A percentile compares a stretch with the other conserved stretches of the same genome.
These are phyloP conservation scores for Gymnopilus junonius DNA, from an alignment of 768 basidiomycete genomes.

Conservation along the genomic window DNA sequence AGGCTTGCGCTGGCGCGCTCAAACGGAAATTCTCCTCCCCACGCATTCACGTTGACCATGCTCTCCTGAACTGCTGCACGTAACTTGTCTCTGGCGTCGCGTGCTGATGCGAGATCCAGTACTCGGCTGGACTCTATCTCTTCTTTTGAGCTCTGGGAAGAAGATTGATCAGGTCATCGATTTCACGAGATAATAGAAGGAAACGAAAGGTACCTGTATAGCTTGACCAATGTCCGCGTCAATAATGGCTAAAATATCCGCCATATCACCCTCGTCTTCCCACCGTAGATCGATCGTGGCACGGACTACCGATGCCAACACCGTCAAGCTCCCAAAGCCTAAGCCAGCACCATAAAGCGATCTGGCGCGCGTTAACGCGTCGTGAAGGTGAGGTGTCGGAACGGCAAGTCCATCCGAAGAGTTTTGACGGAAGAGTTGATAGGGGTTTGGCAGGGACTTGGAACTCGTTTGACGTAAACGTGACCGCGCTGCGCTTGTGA, in stretches of 20 bases:
- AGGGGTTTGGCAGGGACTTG: conserved; percentile 39
- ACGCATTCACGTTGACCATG: conserved; percentile 54
- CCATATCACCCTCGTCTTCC: conserved; percentile 63
- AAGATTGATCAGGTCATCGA: conserved; percentile 15
- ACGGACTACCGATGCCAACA: conserved; percentile 63
- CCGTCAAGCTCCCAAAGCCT: conserved; percentile 65
- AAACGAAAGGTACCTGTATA: conserved; percentile 54
- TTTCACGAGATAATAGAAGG: conserved; percentile 7
- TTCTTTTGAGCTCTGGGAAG: conserved; percentile 69
- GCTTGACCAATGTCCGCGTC: conserved; percentile 84
- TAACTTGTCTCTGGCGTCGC: conserved; percentile 55
- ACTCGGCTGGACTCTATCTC: conserved; percentile 65
- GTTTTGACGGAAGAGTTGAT: conserved; percentile 50
- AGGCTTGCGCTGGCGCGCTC: conserved; percentile 67
- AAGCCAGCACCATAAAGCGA: conserved; percentile 79
- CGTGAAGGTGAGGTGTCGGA: conserved; percentile 58
- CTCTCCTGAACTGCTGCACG: conserved; percentile 60
- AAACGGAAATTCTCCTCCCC: conserved; percentile 81
- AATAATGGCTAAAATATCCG: conserved; percentile 61
- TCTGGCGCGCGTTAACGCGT: conserved; percentile 61
- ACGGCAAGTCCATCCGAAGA: conserved; percentile 41
- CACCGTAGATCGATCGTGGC: conserved; percentile 66
- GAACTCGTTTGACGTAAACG: conserved; percentile 58
- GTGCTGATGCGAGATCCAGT: conserved; percentile 51
- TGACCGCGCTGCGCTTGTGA: conserved; percentile 66